Evolutionary conservation across 2,329 filamentous ascomycete genomes (phyloP).

Genomic region (Nothophaeocryptopus gaeumannii): DNA sequence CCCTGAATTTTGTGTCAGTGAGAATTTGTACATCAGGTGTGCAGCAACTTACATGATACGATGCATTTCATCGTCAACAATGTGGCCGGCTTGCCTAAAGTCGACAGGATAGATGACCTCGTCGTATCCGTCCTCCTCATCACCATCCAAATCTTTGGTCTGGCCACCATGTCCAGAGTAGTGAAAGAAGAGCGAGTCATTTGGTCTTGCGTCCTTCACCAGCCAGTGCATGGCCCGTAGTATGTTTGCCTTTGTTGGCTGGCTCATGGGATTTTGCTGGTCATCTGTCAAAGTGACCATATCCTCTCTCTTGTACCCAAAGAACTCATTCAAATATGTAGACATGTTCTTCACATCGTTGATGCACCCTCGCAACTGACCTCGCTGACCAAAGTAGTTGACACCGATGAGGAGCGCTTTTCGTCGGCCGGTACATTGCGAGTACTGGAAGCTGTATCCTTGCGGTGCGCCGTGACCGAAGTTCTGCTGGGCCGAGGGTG

Average conservation of each 20-base stretch:
- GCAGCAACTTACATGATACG: conserved; percentile 55
- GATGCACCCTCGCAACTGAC: conserved; percentile 88
- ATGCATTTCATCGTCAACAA: conserved; percentile 82
- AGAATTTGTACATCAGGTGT: neutral
- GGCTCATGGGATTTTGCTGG: conserved; percentile 95
- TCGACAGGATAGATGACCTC: conserved; percentile 84
- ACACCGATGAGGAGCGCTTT: conserved; percentile 92
- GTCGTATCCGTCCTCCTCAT: conserved; percentile 78
- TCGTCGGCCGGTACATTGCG: conserved; percentile 79
- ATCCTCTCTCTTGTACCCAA: conserved; percentile 89
- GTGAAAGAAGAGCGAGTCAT: conserved; percentile 96
- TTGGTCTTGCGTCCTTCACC: conserved; percentile 85
- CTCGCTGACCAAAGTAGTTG: conserved; percentile 92
- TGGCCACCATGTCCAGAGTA: conserved; percentile 89
- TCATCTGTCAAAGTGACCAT: conserved; percentile 97
- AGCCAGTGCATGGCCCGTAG: conserved; percentile 96
- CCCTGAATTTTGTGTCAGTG: conserved; percentile 43
- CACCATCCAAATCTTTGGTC: conserved; percentile 73
- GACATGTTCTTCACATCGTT: conserved; percentile 99
- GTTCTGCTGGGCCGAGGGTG: conserved; percentile 50
- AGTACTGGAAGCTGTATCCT: conserved; percentile 84
- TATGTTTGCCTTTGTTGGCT: conserved; percentile 94
- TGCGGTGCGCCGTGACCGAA: conserved; percentile 79
- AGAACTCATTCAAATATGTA: conserved; percentile 79
- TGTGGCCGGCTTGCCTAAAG: conserved; percentile 74